A percentile compares a stretch with the other conserved stretches of the same genome.
Conservation (phyloP, 352 stramenopile genomes). For the Salisapilia sapeloensis region DNA sequence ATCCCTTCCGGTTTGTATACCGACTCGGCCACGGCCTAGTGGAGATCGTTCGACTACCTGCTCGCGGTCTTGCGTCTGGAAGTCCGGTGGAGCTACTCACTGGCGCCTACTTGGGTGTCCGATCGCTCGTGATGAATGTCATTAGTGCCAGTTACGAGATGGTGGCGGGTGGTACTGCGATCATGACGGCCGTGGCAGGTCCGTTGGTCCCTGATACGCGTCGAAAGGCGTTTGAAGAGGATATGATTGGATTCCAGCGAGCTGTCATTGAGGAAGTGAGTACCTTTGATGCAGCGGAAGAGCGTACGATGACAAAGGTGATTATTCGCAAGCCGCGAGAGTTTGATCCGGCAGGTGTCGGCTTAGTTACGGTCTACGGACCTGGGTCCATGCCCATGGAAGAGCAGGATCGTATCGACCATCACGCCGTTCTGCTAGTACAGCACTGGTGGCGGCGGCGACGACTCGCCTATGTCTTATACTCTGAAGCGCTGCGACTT, state of each 20-base stretch:
- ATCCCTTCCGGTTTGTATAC: constrained; percentile 78
- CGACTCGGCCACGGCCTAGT: constrained; percentile 66
- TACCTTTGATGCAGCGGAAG: constrained; percentile 69
- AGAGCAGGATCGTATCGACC: constrained; percentile 77
- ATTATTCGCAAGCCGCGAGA: constrained; percentile 72
- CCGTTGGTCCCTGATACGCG: constrained; percentile 55
- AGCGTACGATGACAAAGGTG: constrained; percentile 76
- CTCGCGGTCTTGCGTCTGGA: constrained; percentile 57
- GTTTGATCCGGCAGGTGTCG: constrained; percentile 58
- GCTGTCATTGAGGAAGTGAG: constrained; percentile 80
- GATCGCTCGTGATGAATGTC: constrained; percentile 76
- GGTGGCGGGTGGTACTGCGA: constrained; percentile 57
- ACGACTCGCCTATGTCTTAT: constrained; percentile 35
- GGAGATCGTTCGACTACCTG: constrained; percentile 62
- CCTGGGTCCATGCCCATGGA: constrained; percentile 76
- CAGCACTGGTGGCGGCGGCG: constrained; percentile 75
- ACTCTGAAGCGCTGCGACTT: constrained; percentile 40
- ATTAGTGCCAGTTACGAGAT: constrained; percentile 84
- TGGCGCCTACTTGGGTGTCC: constrained; percentile 66
- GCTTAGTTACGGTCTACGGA: constrained; percentile 67
- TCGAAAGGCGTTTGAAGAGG: constrained; percentile 65
- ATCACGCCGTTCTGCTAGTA: constrained; percentile 55
- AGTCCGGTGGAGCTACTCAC: constrained; percentile 73
- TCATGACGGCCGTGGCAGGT: constrained; percentile 50
- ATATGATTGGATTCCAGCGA: constrained; percentile 72